Percentiles rank a stretch among this genome's conserved stretches.
These are phyloP conservation scores for Paragyromitra xinjiangensis DNA, from an alignment of 495 filamentous ascomycete genomes.

Conservation along the genomic window DNA sequence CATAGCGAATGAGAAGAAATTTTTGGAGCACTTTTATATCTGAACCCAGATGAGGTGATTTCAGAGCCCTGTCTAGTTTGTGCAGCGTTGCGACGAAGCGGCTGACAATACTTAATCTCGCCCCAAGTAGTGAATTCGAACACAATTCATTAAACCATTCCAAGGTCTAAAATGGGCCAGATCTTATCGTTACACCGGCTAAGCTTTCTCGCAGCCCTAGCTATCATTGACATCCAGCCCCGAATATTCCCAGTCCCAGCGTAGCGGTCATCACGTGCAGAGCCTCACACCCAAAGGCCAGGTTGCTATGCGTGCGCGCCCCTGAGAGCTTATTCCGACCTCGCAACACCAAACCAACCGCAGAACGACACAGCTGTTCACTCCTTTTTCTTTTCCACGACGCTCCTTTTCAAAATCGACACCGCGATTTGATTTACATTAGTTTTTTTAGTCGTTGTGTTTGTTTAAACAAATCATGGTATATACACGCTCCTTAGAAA, in stretches of 20 bases:
- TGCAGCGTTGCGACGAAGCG: no score
- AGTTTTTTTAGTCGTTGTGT: neutral
- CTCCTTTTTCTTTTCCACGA: slow-evolving; percentile 32
- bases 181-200: no score
- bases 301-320: slow-evolving; percentile 42
- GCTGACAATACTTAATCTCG: no score
- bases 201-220: neutral
- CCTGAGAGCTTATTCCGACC: slow-evolving; percentile 49
- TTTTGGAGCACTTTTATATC: no score
- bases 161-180: no score
- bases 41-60: no score
- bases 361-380: slow-evolving; percentile 19
- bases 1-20: no score
- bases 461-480: slow-evolving; percentile 44
- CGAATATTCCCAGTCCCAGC: slow-evolving; percentile 10
- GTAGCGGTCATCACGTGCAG: slow-evolving; percentile 5
- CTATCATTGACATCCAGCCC: slow-evolving; percentile 29
- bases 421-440: neutral
- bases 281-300: slow-evolving; percentile 47
- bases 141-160: no score
- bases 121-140: no score
- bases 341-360: slow-evolving; percentile 29
- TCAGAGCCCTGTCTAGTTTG: no score
- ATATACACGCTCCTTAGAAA: neutral
- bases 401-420: slow-evolving; percentile 32